A percentile compares a stretch with the other conserved stretches of the same genome.
Conservation (phyloP, 2,329 filamentous ascomycete genomes). For the Botrytis fragariae region DNA sequence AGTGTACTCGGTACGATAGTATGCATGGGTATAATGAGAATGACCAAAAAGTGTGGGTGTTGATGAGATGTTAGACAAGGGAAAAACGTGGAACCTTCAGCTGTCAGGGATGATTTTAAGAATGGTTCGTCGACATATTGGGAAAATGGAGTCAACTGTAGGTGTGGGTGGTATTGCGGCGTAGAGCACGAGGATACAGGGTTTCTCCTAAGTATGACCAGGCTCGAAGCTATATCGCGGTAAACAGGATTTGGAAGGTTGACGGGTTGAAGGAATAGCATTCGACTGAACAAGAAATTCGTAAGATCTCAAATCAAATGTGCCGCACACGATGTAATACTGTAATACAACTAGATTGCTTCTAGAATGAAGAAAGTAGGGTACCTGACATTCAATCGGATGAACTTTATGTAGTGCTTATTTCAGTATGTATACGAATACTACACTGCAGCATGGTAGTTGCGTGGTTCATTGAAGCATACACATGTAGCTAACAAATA, state of each 20-base stretch:
- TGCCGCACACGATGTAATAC: conserved; percentile 16
- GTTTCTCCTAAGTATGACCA: background rate
- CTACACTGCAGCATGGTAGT: conserved; percentile 19
- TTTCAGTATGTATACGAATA: conserved; percentile 10
- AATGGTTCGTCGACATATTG: background rate
- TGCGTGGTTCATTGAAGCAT: conserved; percentile 14
- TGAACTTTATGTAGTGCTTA: conserved; percentile 16
- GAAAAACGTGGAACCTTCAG: conserved; percentile 15
- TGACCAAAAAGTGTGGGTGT: background rate
- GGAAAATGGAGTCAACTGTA: background rate
- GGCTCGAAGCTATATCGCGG: background rate
- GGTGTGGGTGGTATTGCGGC: conserved; percentile 12
- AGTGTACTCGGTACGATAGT: background rate
- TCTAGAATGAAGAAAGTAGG: conserved; percentile 10
- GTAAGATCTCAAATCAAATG: conserved; percentile 15
- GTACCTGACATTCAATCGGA: background rate
- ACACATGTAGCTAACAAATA: background rate
- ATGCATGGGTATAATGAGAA: background rate
- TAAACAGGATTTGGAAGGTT: conserved; percentile 5
- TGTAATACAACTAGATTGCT: background rate
- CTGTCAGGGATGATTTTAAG: conserved; percentile 4
- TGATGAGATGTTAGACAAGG: background rate
- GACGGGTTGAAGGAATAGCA: background rate
- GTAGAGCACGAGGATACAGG: conserved; percentile 19
- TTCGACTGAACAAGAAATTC: background rate